Evolutionary conservation across 345 rosid species (phyloP), one percentile per base, ranked within the genome.

Genomic region (Noccaea caerulescens): DNA sequence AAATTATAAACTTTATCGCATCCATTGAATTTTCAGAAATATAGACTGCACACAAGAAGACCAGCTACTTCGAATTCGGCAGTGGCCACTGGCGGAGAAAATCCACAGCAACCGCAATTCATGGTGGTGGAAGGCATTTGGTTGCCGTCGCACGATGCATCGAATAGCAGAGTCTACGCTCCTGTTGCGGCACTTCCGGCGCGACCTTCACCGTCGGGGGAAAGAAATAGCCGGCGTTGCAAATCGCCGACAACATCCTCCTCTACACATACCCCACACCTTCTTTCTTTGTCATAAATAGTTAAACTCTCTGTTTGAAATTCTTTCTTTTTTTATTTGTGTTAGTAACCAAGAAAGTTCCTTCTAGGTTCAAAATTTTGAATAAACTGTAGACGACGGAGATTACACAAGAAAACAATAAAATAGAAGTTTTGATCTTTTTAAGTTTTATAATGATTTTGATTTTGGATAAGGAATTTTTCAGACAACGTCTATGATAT

Each of bases 91-190:
- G 64, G 20, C 71, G 43, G 66, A 41, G 76, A 56, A 78, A 82
- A 69, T 63, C 52, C 83, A 18, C 94, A 85, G 73, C 81, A 80
- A 38, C 92, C 89, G 6, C 98, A 88, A 25, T 84, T 91, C 62
- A 84, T 93, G 68, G 90, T 88, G 71, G 91, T 91, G 3, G 90
- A 96, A 50, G 92, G 97, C 23, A 85, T 93, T 68, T 90, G 98
- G 97, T 80, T 87, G 51, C 87, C 85, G 4, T 86, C 91, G 1
- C 82, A 6, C 83, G 78, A 76, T 3, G 42, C 13, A 20, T 14
- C 46, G 64, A 69, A 58, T 70, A 66, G 47, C 76, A 78, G 82
- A 68, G 73, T 86, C 7, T 80, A 84, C 49, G 76, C 89, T 14
- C 97, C 93, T 4, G 73, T 82, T 27, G 85, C 88, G 1, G 72